Base-by-base conservation (phyloP, 2,329 filamentous ascomycete species). In the Clonostachys sp. region DNA sequence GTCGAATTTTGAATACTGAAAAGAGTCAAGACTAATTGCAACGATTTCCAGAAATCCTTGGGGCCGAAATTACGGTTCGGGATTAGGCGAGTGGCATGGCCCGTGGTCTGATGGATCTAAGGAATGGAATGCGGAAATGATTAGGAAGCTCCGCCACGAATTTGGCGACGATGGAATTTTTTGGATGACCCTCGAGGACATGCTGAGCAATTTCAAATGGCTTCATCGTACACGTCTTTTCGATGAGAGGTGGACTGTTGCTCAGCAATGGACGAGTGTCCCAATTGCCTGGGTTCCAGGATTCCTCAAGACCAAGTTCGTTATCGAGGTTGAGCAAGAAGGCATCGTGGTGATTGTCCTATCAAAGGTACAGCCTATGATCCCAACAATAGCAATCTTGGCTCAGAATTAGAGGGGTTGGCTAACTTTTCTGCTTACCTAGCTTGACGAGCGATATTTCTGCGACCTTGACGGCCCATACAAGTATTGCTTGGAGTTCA, bases 71-170 rank as follows among this genome's bases (percentile, higher is more conserved):
- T 51, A 54, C 10, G 53, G 54, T n/a, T 54, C 52, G 16, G 68
- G 67, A 7, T 45, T 64, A 3, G 68, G 69, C 43, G 86, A 88
- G 64, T 89, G 86, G 85, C 83, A 77, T 46, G 86, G 86, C 14
- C 75, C 83, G 6, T 90, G 86, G 86, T 81, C 79, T 35, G 86
- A 89, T 59, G 86, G 86, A 1, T 86, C 82, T 6, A 81, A 84
- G 53, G 79, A 89, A 59, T 90, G 86, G 86, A 89, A 83, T 2
- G 70, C 84, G 0, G 79, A 87, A 56, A 87, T 84, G 84, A 83
- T 89, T 68, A 65, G 78, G 50, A 78, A 80, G 51, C 69, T 89
- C 3, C 70, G 76, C 24, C 82, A 88, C 59, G 78, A 76, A 44
- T 87, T 87, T 53, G 84, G 83, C 18, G 81, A 88, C 53, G 83